These are phyloP conservation scores for Sinapis alba DNA, from an alignment of 441 rosid genomes.

Conservation along the genomic window DNA sequence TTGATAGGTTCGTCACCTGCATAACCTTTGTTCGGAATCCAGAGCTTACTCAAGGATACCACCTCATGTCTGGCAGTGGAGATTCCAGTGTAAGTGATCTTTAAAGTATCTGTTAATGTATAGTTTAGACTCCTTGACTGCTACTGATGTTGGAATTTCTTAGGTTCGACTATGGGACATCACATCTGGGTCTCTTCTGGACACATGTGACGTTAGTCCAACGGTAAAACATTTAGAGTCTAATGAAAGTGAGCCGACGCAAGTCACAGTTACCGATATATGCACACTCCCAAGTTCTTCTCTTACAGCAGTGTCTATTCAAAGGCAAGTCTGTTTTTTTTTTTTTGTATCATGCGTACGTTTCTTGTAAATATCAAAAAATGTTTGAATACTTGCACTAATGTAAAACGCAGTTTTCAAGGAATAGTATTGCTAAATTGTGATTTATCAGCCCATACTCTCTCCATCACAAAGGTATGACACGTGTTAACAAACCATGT, in stretches of 20 bases:
- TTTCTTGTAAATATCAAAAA: slow-evolving; percentile 4
- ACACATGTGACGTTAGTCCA: slow-evolving; percentile 72
- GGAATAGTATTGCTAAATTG: slow-evolving; percentile 71
- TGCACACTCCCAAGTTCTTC: slow-evolving; percentile 58
- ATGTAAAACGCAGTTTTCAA: slow-evolving; percentile 61
- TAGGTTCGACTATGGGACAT: slow-evolving; percentile 96
- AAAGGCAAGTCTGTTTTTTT: slow-evolving; percentile 50
- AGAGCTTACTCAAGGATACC: slow-evolving; percentile 63
- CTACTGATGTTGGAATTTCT: slow-evolving; percentile 10
- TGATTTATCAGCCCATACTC: slow-evolving; percentile 54
- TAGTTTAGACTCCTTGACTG: slow-evolving; percentile 10
- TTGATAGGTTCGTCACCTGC: slow-evolving; percentile 79
- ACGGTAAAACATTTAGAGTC: slow-evolving; percentile 62
- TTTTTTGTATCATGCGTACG: not conserved
- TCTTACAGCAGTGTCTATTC: slow-evolving; percentile 73
- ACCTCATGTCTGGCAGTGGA: slow-evolving; percentile 93
- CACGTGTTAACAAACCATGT: not conserved
- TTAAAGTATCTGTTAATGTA: slow-evolving; percentile 21
- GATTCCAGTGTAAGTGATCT: slow-evolving; percentile 78
- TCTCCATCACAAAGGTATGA: slow-evolving; percentile 66
- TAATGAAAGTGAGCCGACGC: slow-evolving; percentile 48
- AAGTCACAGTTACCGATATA: slow-evolving; percentile 60
- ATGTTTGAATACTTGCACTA: slow-evolving; percentile 21
- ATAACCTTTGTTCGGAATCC: slow-evolving; percentile 59
- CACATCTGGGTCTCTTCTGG: slow-evolving; percentile 77